These are phyloP conservation scores for Austroboletus festivus DNA, from an alignment of 768 basidiomycete genomes.

Conservation along the genomic window DNA sequence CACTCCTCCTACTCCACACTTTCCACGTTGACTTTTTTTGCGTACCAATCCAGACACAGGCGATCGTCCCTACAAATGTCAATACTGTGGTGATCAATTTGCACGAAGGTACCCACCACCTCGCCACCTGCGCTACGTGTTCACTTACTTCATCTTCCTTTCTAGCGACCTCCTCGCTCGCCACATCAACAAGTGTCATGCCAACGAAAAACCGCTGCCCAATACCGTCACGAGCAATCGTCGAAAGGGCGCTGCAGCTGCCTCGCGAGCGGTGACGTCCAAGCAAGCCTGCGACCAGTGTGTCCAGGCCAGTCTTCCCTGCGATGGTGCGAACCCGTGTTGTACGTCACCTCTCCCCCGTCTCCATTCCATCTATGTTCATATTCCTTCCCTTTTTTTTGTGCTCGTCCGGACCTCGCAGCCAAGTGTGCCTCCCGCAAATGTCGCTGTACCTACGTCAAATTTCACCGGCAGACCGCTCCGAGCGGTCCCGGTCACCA, in stretches of 20 bases:
- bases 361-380: not conserved
- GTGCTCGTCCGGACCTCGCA: constrained; percentile 23
- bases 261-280: constrained; percentile 70
- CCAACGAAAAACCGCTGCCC: constrained; percentile 56
- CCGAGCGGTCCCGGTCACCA: constrained; percentile 71
- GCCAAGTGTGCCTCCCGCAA: constrained; percentile 75
- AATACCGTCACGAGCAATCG: constrained; percentile 39
- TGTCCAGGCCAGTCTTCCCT: constrained; percentile 68
- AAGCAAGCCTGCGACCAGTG: constrained; percentile 88
- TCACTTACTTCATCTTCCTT: constrained; percentile 3
- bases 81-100: constrained; percentile 86
- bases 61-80: constrained; percentile 87
- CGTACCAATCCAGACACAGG: constrained; percentile 66
- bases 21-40: not conserved
- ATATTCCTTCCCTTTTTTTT: not conserved
- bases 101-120: constrained; percentile 60
- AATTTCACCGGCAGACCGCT: constrained; percentile 80
- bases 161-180: constrained; percentile 77
- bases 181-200: constrained; percentile 87
- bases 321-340: constrained; percentile 79
- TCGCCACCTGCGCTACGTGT: constrained; percentile 3
- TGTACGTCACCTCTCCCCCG: constrained; percentile 40
- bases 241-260: constrained; percentile 64
- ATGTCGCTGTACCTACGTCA: constrained; percentile 73
- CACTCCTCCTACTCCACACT: constrained; percentile 19